Base-by-base conservation (phyloP, 768 basidiomycete species). In the Podaxis pistillaris region DNA sequence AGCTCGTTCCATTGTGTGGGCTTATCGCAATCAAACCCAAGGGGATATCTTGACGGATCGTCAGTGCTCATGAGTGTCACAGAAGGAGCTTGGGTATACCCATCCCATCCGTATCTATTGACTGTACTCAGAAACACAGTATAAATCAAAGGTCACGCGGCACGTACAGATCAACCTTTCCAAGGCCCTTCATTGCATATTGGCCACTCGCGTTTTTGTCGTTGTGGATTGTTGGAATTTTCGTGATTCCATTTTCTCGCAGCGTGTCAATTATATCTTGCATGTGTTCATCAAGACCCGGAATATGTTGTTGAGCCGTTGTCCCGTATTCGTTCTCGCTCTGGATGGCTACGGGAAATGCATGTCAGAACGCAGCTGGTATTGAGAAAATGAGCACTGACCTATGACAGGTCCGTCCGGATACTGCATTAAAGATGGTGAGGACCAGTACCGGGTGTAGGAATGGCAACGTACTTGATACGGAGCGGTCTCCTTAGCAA, bases 21-120 rank as follows among this genome's bases (percentile, higher is more conserved):
- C 62, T 83, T 78, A 26, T 85, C 83, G 68, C 88, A 89, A 66
- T 89, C 86, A 67, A 89, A 89, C 3, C 77, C 75, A 69, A 89
- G 84, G 1, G 86, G 86, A 60, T 88, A 89, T 13, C 74, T 72
- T 50, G 3, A n/a, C 19, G 24, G 2, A 40, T 8, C 22, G 38
- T 24, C 22, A 51, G n/a, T 7, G 22, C n/a, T 22, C 8, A 0
- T 7, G 19, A 24, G 22, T 4, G 6, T 26, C 11, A 3, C 9
- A 15, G 12, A n/a, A 12, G 12, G 6, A 50, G 11, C 38, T 12
- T 15, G 15, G 4, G 22, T 36, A n/a, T 22, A 59, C 58, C 58
- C 58, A 51, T 59, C 58, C 58, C 58, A 59, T n/a, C 58, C 58
- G 30, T 59, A 59, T 26, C 58, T 59, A 11, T 19, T 13, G 6